A percentile compares a stretch with the other conserved stretches of the same genome.
Conservation (phyloP, 768 basidiomycete species). For the Lanmaoa rubissima region DNA sequence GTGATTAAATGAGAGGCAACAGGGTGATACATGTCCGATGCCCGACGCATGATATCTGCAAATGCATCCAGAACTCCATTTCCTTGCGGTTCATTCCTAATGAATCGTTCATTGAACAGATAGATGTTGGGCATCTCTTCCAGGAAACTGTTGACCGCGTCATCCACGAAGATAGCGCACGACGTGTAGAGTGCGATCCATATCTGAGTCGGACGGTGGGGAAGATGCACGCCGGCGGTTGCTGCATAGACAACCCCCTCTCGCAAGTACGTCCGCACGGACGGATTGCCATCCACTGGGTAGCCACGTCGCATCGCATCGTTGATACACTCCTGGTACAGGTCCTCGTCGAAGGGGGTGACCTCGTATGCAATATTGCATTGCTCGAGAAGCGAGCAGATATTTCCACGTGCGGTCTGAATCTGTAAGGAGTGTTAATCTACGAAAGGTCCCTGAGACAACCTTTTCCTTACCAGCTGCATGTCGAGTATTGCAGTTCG, state of each 20-base stretch:
- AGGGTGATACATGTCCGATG: slow-evolving; percentile 26
- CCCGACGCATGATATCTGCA: slow-evolving; percentile 32
- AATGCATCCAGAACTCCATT: slow-evolving; percentile 34
- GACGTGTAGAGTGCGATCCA: slow-evolving; percentile 42
- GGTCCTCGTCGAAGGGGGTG: slow-evolving; percentile 9
- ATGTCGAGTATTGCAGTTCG: not conserved
- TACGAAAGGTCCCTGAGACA: not conserved
- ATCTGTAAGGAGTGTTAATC: slow-evolving; percentile 4
- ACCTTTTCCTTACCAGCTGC: slow-evolving; percentile 5
- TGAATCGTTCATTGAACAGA: slow-evolving; percentile 37
- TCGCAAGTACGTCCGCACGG: slow-evolving; percentile 29
- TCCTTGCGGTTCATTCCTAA: slow-evolving; percentile 27
- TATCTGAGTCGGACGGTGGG: slow-evolving; percentile 11
- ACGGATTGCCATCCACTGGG: slow-evolving; percentile 19
- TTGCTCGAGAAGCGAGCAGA: slow-evolving; percentile 12
- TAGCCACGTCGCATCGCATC: slow-evolving; percentile 13
- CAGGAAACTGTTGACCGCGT: slow-evolving; percentile 26
- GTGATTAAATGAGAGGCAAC: slow-evolving; percentile 36
- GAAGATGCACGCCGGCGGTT: slow-evolving; percentile 24
- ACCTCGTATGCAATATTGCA: slow-evolving; percentile 12
- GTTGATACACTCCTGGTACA: not conserved
- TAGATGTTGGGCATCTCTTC: slow-evolving; percentile 23
- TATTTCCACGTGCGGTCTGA: slow-evolving; percentile 8
- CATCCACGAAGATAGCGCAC: slow-evolving; percentile 36
- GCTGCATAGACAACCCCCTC: slow-evolving; percentile 29